A percentile compares a stretch with the other conserved stretches of the same genome.
These are phyloP conservation scores for Salix koriyanagi DNA, from an alignment of 345 rosid species.

Conservation along the genomic window DNA sequence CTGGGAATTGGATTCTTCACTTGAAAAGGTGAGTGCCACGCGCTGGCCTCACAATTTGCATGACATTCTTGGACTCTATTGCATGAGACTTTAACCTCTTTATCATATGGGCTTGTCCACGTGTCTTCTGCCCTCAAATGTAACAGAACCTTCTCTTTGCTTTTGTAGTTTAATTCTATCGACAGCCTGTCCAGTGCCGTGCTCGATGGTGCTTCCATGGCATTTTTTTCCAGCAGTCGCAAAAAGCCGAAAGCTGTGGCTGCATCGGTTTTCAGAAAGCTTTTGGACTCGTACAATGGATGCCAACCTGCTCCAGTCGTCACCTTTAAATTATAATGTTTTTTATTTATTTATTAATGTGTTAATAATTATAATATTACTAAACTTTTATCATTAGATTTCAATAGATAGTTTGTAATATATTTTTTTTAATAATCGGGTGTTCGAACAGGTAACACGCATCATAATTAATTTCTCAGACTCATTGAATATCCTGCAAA, in stretches of 20 bases:
- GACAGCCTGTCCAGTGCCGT: not conserved
- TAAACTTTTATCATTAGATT: no score
- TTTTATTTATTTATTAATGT: no score
- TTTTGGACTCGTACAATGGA: not conserved
- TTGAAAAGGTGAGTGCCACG: constrained; percentile 22
- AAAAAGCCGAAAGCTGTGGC: not conserved
- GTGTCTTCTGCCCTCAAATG: not conserved
- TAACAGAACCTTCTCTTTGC: not conserved
- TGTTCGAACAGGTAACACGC: no score
- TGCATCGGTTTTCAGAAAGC: not conserved
- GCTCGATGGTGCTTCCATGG: not conserved
- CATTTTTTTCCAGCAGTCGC: not conserved
- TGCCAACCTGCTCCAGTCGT: not conserved
- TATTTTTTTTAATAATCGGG: no score
- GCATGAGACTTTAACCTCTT: not conserved
- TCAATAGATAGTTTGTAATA: no score
- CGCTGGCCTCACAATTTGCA: constrained; percentile 22
- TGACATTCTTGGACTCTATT: constrained; percentile 16
- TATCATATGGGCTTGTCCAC: not conserved
- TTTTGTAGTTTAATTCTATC: not conserved
- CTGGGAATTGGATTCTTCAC: not conserved
- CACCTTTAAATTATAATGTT: no score
- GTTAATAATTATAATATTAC: no score
- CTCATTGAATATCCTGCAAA: no score
- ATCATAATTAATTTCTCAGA: no score